A percentile compares a stretch with the other conserved stretches of the same genome.
phyloP scores from a whole-genome alignment of 306 rosid genomes.

The Acmispon strigosus region DNA sequence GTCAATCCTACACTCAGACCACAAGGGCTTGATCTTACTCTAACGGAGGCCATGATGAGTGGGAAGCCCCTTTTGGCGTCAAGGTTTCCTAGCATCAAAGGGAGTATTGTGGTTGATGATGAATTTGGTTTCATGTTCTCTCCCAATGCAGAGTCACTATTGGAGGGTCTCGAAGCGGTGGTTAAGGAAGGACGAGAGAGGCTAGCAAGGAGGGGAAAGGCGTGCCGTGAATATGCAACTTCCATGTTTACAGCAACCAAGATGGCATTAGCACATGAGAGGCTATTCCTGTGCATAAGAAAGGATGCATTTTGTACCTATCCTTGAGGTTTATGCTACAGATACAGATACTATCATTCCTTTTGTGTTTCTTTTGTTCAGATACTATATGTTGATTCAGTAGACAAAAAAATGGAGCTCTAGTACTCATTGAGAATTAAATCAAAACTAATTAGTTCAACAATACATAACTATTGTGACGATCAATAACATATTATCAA shows the following conservation, averaged over 20 bases:
- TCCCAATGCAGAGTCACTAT: conserved; percentile 73
- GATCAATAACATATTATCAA: no score
- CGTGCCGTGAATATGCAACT: conserved; percentile 57
- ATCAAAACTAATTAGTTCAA: no score
- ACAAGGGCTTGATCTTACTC: conserved; percentile 89
- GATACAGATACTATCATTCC: background rate
- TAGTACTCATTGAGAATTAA: no score
- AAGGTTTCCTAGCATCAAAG: conserved; percentile 86
- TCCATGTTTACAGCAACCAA: conserved; percentile 83
- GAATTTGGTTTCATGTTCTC: conserved; percentile 83
- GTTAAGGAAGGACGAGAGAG: conserved; percentile 62
- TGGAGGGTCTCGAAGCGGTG: conserved; percentile 57
- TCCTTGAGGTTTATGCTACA: conserved; percentile 37
- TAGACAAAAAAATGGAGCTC: no score
- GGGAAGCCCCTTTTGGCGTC: conserved; percentile 87
- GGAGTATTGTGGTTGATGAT: conserved; percentile 66
- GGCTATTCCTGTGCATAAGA: conserved; percentile 77
- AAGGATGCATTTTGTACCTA: conserved; percentile 56
- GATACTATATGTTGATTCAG: no score
- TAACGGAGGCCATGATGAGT: conserved; percentile 94
- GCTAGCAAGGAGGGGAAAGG: conserved; percentile 60
- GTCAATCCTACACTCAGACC: conserved; percentile 90
- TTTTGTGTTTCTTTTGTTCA: conserved; percentile 6
- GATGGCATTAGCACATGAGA: conserved; percentile 91
- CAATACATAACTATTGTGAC: no score